Base-by-base conservation (phyloP, 2,329 filamentous ascomycete species). In the Aspergillus fumigatus region DNA sequence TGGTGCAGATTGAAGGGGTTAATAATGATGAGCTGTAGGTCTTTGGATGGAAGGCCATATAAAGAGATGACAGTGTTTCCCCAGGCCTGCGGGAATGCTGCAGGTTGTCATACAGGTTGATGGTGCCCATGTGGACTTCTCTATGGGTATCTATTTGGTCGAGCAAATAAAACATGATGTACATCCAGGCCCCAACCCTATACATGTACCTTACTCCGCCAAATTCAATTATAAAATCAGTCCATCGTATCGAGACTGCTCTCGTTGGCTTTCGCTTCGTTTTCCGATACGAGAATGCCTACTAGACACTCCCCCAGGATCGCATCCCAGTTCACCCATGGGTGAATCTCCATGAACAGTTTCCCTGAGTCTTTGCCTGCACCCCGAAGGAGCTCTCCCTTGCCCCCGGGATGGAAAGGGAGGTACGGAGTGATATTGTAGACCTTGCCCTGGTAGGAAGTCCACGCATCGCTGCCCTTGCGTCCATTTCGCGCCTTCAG, bases 341-440 rank as follows among this genome's bases (percentile, higher is more conserved):
- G 84, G 74, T 87, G 84, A 14, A 85, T 78, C 65, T 87, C 84
- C 70, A 82, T 79, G 65, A 87, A 87, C 63, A 87, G 65, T 71
- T 82, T 82, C 26, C 74, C 80, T 1, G 82, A 84, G 65, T 96
- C 87, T 62, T 86, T 80, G 1, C 87, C 87, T 0, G 84, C 85
- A n/a, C 81, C 80, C 27, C 82, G 78, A 49, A 88, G 79, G 73
- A 85, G 77, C 67, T 89, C 85, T 25, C 80, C 76, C 62, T 80
- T 78, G 3, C 79, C 94, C 23, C 94, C 94, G 0, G 94, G 94
- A 72, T 99, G 94, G 70, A 92, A 99, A 1, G 89, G 86, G 38
- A 92, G 71, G 70, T 97, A 99, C 0, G 93, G 91, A 0, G 88
- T 88, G 56, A 99, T 87, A 68, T 97, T 97, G 76, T 97, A 99